Conservation (phyloP, 805 yeast genomes). For the Yarrowia phangngaensis region DNA sequence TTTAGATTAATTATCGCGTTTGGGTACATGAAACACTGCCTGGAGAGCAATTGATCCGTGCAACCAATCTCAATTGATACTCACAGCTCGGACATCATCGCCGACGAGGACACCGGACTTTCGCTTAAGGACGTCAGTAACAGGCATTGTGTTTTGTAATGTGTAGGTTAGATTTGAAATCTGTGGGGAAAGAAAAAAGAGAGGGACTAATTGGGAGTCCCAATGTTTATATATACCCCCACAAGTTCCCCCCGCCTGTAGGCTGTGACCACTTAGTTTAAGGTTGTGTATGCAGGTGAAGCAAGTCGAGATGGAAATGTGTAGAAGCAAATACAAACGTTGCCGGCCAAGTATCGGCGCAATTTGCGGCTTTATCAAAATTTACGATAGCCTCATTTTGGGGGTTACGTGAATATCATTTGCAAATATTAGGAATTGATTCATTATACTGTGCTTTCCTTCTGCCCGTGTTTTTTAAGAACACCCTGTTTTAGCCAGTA, state of each 20-base stretch:
- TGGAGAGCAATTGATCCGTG: not conserved
- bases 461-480: too few relatives aligned
- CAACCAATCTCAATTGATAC: constrained; percentile 14
- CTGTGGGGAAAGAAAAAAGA: constrained; percentile 23
- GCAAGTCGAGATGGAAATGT: constrained; percentile 24
- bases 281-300: constrained; percentile 24
- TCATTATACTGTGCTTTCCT: too few relatives aligned
- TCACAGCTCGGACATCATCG: constrained; percentile 71
- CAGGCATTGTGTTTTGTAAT: constrained; percentile 30
- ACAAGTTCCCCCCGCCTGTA: constrained; percentile 18
- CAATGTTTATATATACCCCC: constrained; percentile 23
- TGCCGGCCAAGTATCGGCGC: not conserved
- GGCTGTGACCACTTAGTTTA: constrained; percentile 25
- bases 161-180: constrained; percentile 20
- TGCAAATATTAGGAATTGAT: too few relatives aligned
- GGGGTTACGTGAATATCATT: too few relatives aligned
- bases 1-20: too few relatives aligned
- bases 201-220: constrained; percentile 16
- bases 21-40: not conserved
- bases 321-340: constrained; percentile 17
- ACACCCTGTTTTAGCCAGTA: too few relatives aligned
- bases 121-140: constrained; percentile 67
- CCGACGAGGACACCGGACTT: constrained; percentile 98
- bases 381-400: too few relatives aligned
- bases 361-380: too few relatives aligned